Evolutionary conservation across 306 rosid genomes (phyloP).

Genomic region (Lathyrus oleraceus): DNA sequence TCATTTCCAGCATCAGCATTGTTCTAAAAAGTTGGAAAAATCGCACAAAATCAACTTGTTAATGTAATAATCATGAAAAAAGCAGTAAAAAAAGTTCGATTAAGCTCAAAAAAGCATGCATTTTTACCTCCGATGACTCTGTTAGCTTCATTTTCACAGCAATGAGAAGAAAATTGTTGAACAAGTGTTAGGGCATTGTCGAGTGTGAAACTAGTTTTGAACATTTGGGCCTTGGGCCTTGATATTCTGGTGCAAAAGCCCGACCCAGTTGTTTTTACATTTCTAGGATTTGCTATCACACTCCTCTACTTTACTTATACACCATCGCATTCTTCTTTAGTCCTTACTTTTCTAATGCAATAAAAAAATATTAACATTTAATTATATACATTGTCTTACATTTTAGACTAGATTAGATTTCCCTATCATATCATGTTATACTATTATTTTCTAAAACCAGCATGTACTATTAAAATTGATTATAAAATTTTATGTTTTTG

Average conservation of each 20-base stretch:
- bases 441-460: no score
- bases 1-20: constrained; percentile 18
- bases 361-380: no score
- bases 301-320: background rate
- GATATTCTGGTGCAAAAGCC: background rate
- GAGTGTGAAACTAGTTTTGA: background rate
- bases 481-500: no score
- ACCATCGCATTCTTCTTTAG: no score
- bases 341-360: no score
- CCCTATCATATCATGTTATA: no score
- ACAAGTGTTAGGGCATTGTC: constrained; percentile 15
- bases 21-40: background rate
- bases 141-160: constrained; percentile 10
- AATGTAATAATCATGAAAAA: background rate
- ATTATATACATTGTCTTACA: no score
- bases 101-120: background rate
- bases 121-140: background rate
- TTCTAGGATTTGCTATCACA: background rate
- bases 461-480: no score
- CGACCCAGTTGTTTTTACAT: background rate
- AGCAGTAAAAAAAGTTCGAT: background rate
- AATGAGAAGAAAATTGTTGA: background rate
- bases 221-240: background rate
- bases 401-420: no score
- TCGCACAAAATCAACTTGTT: background rate